phyloP scores from a whole-genome alignment of 257 asterid species.

The Perilla frutescens region DNA sequence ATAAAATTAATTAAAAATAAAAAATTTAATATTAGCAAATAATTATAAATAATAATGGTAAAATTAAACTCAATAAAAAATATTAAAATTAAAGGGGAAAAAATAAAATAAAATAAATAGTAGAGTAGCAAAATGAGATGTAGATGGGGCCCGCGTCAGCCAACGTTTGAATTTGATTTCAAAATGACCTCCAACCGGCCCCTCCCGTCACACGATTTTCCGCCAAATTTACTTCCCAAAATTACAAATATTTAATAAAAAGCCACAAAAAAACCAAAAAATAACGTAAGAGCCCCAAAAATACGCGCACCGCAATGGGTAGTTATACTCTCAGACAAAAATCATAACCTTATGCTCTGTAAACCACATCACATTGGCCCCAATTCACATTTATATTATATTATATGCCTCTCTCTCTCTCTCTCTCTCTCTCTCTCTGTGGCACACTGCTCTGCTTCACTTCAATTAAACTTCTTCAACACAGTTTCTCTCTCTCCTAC shows the following conservation, averaged over 20 bases:
- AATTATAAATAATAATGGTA: too few relatives aligned
- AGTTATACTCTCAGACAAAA: constrained; percentile 36
- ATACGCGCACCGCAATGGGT: constrained; percentile 20
- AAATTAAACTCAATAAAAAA: too few relatives aligned
- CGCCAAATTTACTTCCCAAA: constrained; percentile 39
- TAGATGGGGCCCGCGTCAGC: constrained; percentile 11
- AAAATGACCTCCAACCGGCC: constrained; percentile 39
- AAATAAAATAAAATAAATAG: too few relatives aligned
- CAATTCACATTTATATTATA: neutral
- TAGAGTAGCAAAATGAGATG: too few relatives aligned
- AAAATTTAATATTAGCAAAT: too few relatives aligned
- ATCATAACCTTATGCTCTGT: constrained; percentile 35
- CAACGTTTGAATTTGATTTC: constrained; percentile 36
- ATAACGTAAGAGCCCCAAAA: constrained; percentile 27
- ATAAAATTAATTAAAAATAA: too few relatives aligned
- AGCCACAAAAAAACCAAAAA: constrained; percentile 24
- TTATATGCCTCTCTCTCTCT: constrained; percentile 13
- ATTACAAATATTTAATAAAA: neutral
- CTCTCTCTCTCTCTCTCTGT: constrained; percentile 20
- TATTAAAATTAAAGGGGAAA: too few relatives aligned
- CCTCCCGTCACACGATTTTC: constrained; percentile 38
- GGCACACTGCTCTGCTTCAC: too few relatives aligned
- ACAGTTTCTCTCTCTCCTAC: constrained; percentile 27
- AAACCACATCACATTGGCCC: constrained; percentile 45
- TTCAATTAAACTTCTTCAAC: constrained; percentile 12